A percentile compares a stretch with the other conserved stretches of the same genome.
Conservation (phyloP, 768 basidiomycete species). For the Tylopilus vinaceipallidus region DNA sequence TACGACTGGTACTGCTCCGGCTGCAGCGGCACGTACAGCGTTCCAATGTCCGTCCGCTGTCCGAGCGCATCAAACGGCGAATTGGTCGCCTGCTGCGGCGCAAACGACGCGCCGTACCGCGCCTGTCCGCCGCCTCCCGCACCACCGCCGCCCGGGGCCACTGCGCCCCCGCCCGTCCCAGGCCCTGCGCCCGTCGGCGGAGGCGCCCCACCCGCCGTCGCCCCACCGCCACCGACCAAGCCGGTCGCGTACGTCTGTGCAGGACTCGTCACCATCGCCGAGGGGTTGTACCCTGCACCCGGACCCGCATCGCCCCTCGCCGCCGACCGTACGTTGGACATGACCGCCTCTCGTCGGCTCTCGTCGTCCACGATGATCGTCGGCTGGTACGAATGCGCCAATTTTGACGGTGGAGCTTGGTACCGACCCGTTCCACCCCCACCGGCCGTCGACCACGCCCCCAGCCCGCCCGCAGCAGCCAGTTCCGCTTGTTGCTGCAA, state of each 20-base stretch:
- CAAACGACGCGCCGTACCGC: constrained; percentile 60
- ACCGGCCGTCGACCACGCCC: constrained; percentile 48
- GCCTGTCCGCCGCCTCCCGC: constrained; percentile 24
- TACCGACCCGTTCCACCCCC: constrained; percentile 39
- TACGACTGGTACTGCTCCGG: constrained; percentile 75
- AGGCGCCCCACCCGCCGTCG: neutral
- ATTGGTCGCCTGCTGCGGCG: constrained; percentile 39
- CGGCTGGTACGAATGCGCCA: constrained; percentile 43
- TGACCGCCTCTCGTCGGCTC: constrained; percentile 72
- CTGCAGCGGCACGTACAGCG: constrained; percentile 79
- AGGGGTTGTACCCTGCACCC: constrained; percentile 41
- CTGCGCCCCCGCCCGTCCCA: neutral
- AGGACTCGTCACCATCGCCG: constrained; percentile 67
- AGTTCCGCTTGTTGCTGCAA: constrained; percentile 92
- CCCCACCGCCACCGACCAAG: neutral
- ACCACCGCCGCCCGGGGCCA: neutral
- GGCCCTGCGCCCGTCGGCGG: neutral
- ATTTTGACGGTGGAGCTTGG: constrained; percentile 36
- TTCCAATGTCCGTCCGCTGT: constrained; percentile 61
- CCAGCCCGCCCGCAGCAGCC: constrained; percentile 59
- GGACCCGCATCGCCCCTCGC: constrained; percentile 48
- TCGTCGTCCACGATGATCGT: constrained; percentile 66
- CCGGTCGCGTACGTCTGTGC: constrained; percentile 65
- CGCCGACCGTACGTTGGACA: constrained; percentile 73
- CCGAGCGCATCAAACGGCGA: constrained; percentile 61